A percentile compares a stretch with the other conserved stretches of the same genome.
phyloP scores from a whole-genome alignment of 1,284 basidiomycete species.

The Cutaneotrichosporon cyanovorans region DNA sequence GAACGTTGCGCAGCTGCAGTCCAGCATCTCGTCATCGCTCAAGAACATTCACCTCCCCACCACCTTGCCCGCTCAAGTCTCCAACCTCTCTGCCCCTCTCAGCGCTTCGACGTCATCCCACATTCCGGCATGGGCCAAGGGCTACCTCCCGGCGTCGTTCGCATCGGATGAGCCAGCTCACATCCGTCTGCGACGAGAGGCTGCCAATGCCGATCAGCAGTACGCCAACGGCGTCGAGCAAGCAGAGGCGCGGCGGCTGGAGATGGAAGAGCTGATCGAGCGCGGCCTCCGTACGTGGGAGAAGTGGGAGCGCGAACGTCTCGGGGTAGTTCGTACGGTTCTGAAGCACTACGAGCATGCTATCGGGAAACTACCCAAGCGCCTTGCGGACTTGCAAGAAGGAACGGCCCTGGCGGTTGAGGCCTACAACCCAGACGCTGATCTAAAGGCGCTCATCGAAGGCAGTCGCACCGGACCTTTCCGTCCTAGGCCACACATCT shows the following conservation, averaged over 20 bases:
- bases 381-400: constrained; percentile 58
- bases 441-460: constrained; percentile 62
- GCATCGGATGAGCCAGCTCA: constrained; percentile 56
- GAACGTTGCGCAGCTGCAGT: constrained; percentile 3
- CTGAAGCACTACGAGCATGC: constrained; percentile 76
- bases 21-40: constrained; percentile 7
- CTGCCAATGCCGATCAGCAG: constrained; percentile 64
- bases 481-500: constrained; percentile 69
- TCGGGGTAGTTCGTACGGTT: constrained; percentile 74
- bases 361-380: constrained; percentile 60
- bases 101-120: constrained; percentile 1
- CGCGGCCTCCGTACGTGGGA: constrained; percentile 70
- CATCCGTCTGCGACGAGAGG: constrained; percentile 63
- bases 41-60: constrained; percentile 20
- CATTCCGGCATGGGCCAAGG: constrained; percentile 23
- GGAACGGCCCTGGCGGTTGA: constrained; percentile 66
- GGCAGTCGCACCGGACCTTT: constrained; percentile 83
- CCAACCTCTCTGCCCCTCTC: constrained; percentile 6
- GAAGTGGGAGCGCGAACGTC: constrained; percentile 72
- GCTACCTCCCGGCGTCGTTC: constrained; percentile 32
- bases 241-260: constrained; percentile 68
- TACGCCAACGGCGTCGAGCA: constrained; percentile 61
- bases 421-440: constrained; percentile 75
- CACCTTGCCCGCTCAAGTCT: constrained; percentile 20
- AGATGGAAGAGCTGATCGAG: constrained; percentile 75